Conservation (phyloP, 768 basidiomycete genomes). For the Mycena capillaripes region DNA sequence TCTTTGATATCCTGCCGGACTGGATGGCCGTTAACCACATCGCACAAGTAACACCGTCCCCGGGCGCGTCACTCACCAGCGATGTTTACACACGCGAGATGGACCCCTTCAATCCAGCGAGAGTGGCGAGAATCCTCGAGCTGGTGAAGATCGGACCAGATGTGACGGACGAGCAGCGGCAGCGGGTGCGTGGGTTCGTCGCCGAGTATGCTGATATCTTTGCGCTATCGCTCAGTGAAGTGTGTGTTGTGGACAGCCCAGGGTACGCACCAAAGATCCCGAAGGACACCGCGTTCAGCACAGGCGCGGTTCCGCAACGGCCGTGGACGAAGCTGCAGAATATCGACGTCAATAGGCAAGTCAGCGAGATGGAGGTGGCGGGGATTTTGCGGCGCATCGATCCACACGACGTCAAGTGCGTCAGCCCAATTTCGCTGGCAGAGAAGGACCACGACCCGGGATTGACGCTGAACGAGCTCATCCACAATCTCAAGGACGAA, state of each 20-base stretch:
- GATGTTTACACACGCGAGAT: constrained; percentile 39
- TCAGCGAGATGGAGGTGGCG: background rate
- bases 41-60: background rate
- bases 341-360: background rate
- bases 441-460: background rate
- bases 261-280: constrained; percentile 49
- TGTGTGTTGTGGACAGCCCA: constrained; percentile 44
- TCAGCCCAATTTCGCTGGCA: background rate
- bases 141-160: constrained; percentile 46
- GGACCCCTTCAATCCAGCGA: constrained; percentile 41
- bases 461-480: background rate
- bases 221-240: constrained; percentile 53
- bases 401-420: background rate
- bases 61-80: background rate
- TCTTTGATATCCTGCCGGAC: background rate
- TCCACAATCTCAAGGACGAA: background rate
- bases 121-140: constrained; percentile 36
- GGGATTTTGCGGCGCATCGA: background rate
- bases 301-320: constrained; percentile 33
- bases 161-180: constrained; percentile 42
- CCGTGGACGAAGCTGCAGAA: background rate
- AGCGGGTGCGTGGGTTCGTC: constrained; percentile 40
- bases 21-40: background rate
- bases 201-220: constrained; percentile 53
- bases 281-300: constrained; percentile 41